A percentile compares a stretch with the other conserved stretches of the same genome.
phyloP scores from a whole-genome alignment of 2,329 filamentous ascomycete genomes.

The Clarireedia monteithiana region DNA sequence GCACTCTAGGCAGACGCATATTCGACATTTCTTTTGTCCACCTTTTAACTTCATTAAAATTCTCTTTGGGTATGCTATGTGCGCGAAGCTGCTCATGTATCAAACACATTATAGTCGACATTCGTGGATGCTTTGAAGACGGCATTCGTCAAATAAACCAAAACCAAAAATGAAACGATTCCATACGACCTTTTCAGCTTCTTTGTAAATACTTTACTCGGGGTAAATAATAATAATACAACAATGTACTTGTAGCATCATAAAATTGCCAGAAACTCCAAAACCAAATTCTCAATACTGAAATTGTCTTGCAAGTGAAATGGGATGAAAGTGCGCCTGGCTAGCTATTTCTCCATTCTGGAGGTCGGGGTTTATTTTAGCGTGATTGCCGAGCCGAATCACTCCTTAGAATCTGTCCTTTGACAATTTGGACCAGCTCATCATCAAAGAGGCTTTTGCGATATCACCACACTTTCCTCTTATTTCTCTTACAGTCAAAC shows the following conservation, averaged over 20 bases:
- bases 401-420: slow-evolving; percentile 10
- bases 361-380: slow-evolving; percentile 6
- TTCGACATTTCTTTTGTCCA: slow-evolving; percentile 24
- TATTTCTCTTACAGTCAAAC: neutral
- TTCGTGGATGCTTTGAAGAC: slow-evolving; percentile 9
- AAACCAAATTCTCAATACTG: no score
- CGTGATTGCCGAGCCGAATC: slow-evolving; percentile 1
- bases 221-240: slow-evolving; percentile 11
- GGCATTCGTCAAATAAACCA: slow-evolving; percentile 9
- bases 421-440: slow-evolving; percentile 7
- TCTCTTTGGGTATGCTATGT: slow-evolving; percentile 15
- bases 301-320: no score
- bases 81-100: slow-evolving; percentile 20
- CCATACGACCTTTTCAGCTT: slow-evolving; percentile 9
- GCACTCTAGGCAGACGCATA: slow-evolving; percentile 10
- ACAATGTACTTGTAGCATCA: neutral
- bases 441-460: slow-evolving; percentile 1
- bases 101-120: slow-evolving; percentile 18
- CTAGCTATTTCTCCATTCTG: neutral
- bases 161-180: slow-evolving; percentile 8
- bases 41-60: slow-evolving; percentile 14
- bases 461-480: neutral
- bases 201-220: slow-evolving; percentile 9
- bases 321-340: neutral
- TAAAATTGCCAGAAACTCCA: neutral